Percentiles rank a stretch among this genome's conserved stretches.
phyloP scores from a whole-genome alignment of 495 filamentous ascomycete species.

The Tetracladium marchalianum region DNA sequence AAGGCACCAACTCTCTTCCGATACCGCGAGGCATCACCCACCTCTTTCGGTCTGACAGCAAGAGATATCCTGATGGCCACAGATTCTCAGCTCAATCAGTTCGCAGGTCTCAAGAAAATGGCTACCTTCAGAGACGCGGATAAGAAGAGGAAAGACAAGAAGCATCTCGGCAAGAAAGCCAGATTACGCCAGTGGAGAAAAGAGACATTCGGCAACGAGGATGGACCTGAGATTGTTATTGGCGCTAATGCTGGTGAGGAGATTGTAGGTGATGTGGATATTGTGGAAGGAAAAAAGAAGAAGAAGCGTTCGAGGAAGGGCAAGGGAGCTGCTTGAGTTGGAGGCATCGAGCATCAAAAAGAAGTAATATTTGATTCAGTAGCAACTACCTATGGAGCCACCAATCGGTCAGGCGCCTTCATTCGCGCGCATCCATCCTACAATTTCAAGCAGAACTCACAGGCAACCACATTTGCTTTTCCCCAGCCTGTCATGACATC shows the following conservation, averaged over 20 bases:
- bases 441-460: no score
- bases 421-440: no score
- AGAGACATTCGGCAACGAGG: conserved; percentile 76
- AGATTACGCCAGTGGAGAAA: conserved; percentile 81
- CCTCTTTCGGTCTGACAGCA: conserved; percentile 77
- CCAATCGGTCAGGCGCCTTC: no score
- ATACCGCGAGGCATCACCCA: conserved; percentile 89
- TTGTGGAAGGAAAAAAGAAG: conserved; percentile 21
- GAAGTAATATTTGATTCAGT: conserved; percentile 5
- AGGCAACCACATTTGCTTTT: no score
- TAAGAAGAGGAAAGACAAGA: conserved; percentile 82
- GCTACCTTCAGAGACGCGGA: conserved; percentile 78
- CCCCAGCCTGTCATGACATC: no score
- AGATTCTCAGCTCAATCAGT: conserved; percentile 80
- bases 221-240: conserved; percentile 37
- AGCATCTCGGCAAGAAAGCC: conserved; percentile 83
- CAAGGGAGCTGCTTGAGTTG: conserved; percentile 8
- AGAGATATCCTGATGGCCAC: conserved; percentile 84
- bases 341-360: conserved; percentile 1
- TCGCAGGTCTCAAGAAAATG: conserved; percentile 88
- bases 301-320: conserved; percentile 26
- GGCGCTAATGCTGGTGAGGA: not conserved
- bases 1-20: conserved; percentile 59
- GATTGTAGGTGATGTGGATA: conserved; percentile 6
- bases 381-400: not conserved